phyloP scores from a whole-genome alignment of 75 land plant genomes.

The Picea glauca region DNA sequence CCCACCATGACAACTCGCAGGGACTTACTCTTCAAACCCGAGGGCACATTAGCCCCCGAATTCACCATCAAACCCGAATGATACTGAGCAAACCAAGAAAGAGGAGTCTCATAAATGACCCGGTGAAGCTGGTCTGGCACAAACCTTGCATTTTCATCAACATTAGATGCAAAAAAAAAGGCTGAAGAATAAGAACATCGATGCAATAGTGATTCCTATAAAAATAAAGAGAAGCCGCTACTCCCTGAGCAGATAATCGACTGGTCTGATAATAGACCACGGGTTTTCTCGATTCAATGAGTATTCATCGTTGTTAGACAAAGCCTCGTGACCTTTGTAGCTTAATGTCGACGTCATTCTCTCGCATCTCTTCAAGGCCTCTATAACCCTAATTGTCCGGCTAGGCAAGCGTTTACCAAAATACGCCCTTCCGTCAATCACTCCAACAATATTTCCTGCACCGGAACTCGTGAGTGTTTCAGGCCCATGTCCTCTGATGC shows the following conservation, averaged over 20 bases:
- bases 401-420: no score
- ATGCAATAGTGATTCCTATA: slow-evolving; percentile 66
- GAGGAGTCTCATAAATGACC: neutral
- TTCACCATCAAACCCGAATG: neutral
- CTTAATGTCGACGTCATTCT: slow-evolving; percentile 30
- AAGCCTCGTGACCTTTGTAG: slow-evolving; percentile 35
- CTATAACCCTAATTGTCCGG: no score
- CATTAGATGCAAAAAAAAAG: slow-evolving; percentile 46
- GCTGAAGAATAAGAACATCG: slow-evolving; percentile 54
- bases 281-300: slow-evolving; percentile 32
- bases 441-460: no score
- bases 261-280: slow-evolving; percentile 22
- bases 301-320: slow-evolving; percentile 14
- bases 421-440: no score
- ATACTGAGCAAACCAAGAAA: neutral
- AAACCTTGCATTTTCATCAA: neutral
- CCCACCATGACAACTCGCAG: slow-evolving; percentile 83
- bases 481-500: no score
- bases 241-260: slow-evolving; percentile 72
- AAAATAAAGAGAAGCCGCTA: slow-evolving; percentile 79
- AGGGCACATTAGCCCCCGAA: slow-evolving; percentile 61
- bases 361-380: no score
- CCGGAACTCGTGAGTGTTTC: no score
- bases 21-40: slow-evolving; percentile 78
- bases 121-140: neutral